Conservation (phyloP, 257 asterid species). For the Perilla frutescens region DNA sequence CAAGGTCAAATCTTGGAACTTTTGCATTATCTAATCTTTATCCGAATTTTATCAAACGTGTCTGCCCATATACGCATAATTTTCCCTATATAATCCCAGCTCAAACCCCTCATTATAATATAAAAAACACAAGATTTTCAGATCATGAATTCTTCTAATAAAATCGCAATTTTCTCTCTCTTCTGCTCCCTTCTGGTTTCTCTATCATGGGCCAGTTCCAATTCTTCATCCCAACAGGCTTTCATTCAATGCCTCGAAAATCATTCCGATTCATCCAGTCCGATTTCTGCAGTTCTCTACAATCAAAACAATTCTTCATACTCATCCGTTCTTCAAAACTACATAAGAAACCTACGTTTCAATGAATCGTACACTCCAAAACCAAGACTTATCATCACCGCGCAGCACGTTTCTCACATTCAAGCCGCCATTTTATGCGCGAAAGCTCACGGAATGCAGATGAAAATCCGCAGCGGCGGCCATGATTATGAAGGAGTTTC, state of each 20-base stretch:
- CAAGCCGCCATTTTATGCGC: constrained; percentile 56
- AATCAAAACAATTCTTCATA: constrained; percentile 52
- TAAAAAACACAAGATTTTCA: background rate
- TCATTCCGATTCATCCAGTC: constrained; percentile 38
- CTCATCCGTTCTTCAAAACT: constrained; percentile 49
- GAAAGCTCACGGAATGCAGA: constrained; percentile 41
- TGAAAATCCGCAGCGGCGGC: constrained; percentile 66
- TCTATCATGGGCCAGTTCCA: constrained; percentile 35
- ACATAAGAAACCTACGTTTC: constrained; percentile 61
- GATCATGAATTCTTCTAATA: constrained; percentile 37
- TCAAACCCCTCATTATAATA: constrained; percentile 11
- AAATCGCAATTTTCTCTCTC: constrained; percentile 29
- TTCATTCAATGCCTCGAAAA: constrained; percentile 50
- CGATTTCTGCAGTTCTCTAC: constrained; percentile 56
- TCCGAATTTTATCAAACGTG: constrained; percentile 6
- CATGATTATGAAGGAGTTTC: constrained; percentile 67
- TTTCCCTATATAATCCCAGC: constrained; percentile 41
- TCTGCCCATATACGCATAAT: background rate
- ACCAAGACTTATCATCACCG: constrained; percentile 59
- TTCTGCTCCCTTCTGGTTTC: constrained; percentile 33
- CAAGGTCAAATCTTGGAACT: constrained; percentile 42
- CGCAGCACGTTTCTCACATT: constrained; percentile 55
- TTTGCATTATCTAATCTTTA: constrained; percentile 19
- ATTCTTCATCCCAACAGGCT: constrained; percentile 23
- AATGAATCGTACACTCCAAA: constrained; percentile 59